Conservation (phyloP, 2,329 filamentous ascomycete genomes). For the Trichoderma atrobrunneum region DNA sequence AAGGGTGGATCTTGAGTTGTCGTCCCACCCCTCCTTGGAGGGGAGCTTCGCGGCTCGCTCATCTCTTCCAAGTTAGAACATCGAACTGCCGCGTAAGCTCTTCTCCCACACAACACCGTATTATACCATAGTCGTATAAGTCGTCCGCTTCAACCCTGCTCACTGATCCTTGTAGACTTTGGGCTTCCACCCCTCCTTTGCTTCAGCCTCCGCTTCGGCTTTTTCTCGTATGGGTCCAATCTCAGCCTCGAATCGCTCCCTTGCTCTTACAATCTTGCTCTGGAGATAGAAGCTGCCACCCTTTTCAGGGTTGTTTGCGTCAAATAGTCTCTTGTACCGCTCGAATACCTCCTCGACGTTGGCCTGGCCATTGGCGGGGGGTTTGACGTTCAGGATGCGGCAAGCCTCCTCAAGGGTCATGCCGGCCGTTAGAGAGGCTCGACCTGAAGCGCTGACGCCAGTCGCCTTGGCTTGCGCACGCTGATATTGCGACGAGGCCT, state of each 20-base stretch:
- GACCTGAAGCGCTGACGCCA: conserved; percentile 53
- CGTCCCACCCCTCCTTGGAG: neutral
- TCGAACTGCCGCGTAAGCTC: neutral
- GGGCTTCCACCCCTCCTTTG: conserved; percentile 85
- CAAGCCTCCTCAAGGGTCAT: conserved; percentile 95
- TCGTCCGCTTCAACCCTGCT: conserved; percentile 6
- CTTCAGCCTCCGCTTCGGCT: conserved; percentile 70
- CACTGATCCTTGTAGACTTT: conserved; percentile 86
- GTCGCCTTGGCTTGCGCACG: conserved; percentile 63
- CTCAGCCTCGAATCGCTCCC: conserved; percentile 90
- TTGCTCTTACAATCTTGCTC: conserved; percentile 89
- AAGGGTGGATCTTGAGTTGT: conserved; percentile 21
- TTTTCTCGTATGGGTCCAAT: conserved; percentile 69
- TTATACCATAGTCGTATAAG: conserved; percentile 3
- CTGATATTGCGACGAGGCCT: conserved; percentile 79
- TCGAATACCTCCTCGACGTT: conserved; percentile 78
- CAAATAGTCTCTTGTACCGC: conserved; percentile 92
- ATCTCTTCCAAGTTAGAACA: neutral
- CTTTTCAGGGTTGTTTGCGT: conserved; percentile 90
- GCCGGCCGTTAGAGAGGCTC: conserved; percentile 60
- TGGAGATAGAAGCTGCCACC: conserved; percentile 98
- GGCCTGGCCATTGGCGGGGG: conserved; percentile 68
- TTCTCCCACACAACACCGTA: neutral
- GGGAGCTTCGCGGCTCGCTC: neutral
- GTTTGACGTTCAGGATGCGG: conserved; percentile 94